Conservation (phyloP, 1,284 basidiomycete genomes). For the Pyrrhoderma lamaoense region DNA sequence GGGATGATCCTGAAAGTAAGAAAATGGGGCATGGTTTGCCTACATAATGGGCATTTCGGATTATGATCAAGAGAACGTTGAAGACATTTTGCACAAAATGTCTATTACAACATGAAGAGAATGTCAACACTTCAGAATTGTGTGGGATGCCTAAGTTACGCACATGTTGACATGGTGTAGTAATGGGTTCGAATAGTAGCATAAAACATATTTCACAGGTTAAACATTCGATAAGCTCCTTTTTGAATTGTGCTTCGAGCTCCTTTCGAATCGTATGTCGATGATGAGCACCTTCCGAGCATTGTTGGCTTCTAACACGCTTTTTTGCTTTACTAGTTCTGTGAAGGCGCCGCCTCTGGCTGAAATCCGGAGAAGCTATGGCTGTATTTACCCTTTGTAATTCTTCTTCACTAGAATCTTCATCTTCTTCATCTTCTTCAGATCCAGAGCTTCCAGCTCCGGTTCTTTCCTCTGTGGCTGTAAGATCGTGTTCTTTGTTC, state of each 20-base stretch:
- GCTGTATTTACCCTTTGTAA: background rate
- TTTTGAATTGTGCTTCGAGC: slow-evolving; percentile 41
- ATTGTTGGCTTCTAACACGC: slow-evolving; percentile 7
- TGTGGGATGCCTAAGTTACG: slow-evolving; percentile 26
- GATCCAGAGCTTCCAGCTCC: slow-evolving; percentile 46
- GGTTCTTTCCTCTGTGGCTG: slow-evolving; percentile 26
- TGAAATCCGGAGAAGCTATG: too few species aligned
- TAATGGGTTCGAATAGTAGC: slow-evolving; percentile 79
- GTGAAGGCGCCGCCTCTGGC: too few species aligned
- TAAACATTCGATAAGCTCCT: slow-evolving; percentile 67
- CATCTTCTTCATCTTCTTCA: slow-evolving; percentile 23
- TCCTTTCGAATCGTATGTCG: slow-evolving; percentile 18
- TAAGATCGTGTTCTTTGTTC: slow-evolving; percentile 39
- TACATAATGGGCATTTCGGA: slow-evolving; percentile 77
- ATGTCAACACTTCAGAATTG: slow-evolving; percentile 1
- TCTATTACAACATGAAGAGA: slow-evolving; percentile 41
- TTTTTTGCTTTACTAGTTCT: background rate
- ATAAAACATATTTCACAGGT: slow-evolving; percentile 89
- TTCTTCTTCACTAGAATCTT: slow-evolving; percentile 10
- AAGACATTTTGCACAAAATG: slow-evolving; percentile 86
- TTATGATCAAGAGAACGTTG: slow-evolving; percentile 86
- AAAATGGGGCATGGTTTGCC: slow-evolving; percentile 68
- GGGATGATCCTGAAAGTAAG: slow-evolving; percentile 78
- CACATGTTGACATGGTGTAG: slow-evolving; percentile 91
- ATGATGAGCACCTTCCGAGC: slow-evolving; percentile 18